Base-by-base conservation (phyloP, 176 grass and related monocot genomes). In the Elaeis guineensis region DNA sequence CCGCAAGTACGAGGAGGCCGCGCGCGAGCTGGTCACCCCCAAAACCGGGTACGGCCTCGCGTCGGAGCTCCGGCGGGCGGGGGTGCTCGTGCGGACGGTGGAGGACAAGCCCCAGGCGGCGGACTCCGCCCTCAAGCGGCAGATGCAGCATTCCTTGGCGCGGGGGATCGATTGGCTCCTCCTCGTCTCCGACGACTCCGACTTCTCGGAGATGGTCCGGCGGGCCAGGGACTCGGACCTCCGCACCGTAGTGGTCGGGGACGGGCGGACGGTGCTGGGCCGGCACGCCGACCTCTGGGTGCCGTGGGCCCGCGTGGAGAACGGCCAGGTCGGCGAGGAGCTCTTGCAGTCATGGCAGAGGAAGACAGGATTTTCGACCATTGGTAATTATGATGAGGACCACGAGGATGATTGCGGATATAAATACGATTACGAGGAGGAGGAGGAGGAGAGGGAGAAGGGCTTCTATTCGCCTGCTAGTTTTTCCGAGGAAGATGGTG, bases 1-100 rank as follows among this genome's bases (percentile, higher is more conserved):
- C 80, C 79, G 77, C 65, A 96, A 96, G 80, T 90, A 90, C 54
- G 55, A 96, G n/a, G 80, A 90, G 39, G 74, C 91, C 50, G 87
- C 87, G 30, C 75, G 91, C 15, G 69, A 87, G 66, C 72, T 90
- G 55, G 51, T 96, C 54, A 82, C 69, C n/a, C 91, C 92, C 16
- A 90, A 85, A 71, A 54, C 72, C 11, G 87, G 92, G 0, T 90
- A 90, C 28, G 83, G 87, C 9, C 92, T 96, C 9, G 87, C 87
- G 19, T 75, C 83, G 19, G 92, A 96, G 65, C 80, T 96, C 57
- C 80, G 83, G 0, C 92, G 92, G 30, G 92, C 87, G 3, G 87
- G 92, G 48, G 92, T 90, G 29, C 49, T 84, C 30, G 92, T 96
- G 56, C 81, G 78, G 52, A 96, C 87, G 22, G 87, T 96, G 49